Base-by-base conservation (phyloP, 495 filamentous ascomycete genomes). In the Lasiosphaeria ovina region DNA sequence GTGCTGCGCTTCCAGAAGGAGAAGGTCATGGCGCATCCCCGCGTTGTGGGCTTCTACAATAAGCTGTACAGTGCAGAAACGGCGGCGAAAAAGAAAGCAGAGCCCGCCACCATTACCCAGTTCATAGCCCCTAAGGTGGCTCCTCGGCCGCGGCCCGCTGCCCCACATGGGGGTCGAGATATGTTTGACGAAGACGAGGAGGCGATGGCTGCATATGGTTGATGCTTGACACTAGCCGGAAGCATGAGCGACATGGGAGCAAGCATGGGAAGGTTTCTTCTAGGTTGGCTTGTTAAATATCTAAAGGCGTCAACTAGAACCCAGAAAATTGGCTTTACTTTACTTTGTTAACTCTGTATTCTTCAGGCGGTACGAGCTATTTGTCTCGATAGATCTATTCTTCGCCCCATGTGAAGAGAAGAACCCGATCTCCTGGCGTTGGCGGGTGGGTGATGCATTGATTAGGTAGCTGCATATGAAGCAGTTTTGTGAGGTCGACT, bases 21-120 rank as follows among this genome's bases (percentile, higher is more conserved):
- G 45, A 97, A 95, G 76, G 93, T 98, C 24, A 92, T 97, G 87
- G 94, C 94, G 12, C 95, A 98, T 68, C 87, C 93, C 2, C 86
- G 83, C 63, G 94, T 98, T 11, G 80, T 87, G 16, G 80, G 77
- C 3, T 98, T 98, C 71, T 98, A 98, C 71, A 79, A 83, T 55
- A 86, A 88, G 59, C 77, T 98, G 38, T 87, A 89, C 62, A 86
- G 74, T 65, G 87, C 74, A 11, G 80, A 85, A 48, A 65, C 72
- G 53, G 82, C 66, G 8, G 36, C 70, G 34, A 59, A 60, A 50
- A 74, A 72, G 58, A 70, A 66, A 57, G 45, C 56, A 4, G 38
- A 56, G 38, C 31, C 62, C 8, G 54, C 65, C 24, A 61, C 64
- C 1, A 69, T 77, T 55, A 56, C 69, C 16, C 72, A 66, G 17